These are phyloP conservation scores for Aeschynomene evenia DNA, from an alignment of 306 rosid genomes.

Conservation along the genomic window DNA sequence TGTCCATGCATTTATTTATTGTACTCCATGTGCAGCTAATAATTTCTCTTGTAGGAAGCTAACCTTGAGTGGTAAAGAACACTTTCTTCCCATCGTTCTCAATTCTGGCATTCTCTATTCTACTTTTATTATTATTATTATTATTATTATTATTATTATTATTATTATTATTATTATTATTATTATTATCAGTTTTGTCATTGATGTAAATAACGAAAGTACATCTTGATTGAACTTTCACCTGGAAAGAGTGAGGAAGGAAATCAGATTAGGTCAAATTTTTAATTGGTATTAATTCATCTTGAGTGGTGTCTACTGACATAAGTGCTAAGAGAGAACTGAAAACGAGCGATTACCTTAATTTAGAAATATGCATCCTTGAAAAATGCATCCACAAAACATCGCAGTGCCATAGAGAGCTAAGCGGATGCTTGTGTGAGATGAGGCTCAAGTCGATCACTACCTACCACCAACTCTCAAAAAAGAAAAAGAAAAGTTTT, in stretches of 20 bases:
- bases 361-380: not conserved
- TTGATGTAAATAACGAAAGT: not conserved
- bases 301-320: not conserved
- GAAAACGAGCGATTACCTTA: not conserved
- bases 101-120: not conserved
- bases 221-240: not conserved
- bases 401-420: too few relatives aligned
- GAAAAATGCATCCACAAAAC: too few relatives aligned
- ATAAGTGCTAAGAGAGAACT: not conserved
- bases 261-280: not conserved
- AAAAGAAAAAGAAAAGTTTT: too few relatives aligned
- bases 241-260: not conserved
- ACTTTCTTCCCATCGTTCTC: not conserved
- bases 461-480: too few relatives aligned
- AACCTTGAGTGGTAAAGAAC: conserved; percentile 13
- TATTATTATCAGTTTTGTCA: not conserved
- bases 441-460: too few relatives aligned
- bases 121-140: not conserved
- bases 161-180: not conserved
- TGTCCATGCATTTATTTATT: too few relatives aligned
- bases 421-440: too few relatives aligned
- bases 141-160: not conserved
- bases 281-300: too few relatives aligned
- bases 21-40: too few relatives aligned
- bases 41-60: too few relatives aligned